Base-by-base conservation (phyloP, 2,329 filamentous ascomycete genomes). In the Zasmidium cellare region DNA sequence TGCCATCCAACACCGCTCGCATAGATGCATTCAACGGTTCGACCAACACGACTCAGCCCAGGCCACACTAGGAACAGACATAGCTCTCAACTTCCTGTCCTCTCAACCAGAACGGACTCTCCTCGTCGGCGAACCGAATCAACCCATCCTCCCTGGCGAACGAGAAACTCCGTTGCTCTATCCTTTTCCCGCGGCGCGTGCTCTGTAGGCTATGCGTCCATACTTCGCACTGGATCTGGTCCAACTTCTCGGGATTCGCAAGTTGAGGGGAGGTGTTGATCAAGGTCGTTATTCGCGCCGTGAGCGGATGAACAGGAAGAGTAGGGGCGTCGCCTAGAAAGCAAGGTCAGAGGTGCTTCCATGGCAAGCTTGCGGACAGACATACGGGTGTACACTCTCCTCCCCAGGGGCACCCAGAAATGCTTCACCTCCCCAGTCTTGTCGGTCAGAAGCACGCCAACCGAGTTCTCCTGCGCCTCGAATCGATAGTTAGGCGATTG, bases 21-120 rank as follows among this genome's bases (percentile, higher is more conserved):
- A n/a, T 25, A 44, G 14, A 24, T 19, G 20, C 38, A 14, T 24
- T 20, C 20, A 45, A 45, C 19, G 19, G 23, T 12, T 23, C 14
- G 35, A 49, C 23, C 49, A 16, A 19, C 18, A 31, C 12, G 12
- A n/a, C 44, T 6, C 48, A 51, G 20, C 24, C 35, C 35, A n/a
- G 35, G 18, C 23, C 47, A 38, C 25, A 11, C 22, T 22, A 55
- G 24, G 46, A 57, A 56, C 74, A 76, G 61, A 75, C 67, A 51
- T 69, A 71, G 41, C 66, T 72, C 57, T 73, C 67, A 18, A 78
- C 69, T 55, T 71, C 68, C 59, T 66, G 66, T 6, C 67, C 72
- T 22, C 61, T 67, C 18, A 76, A 19, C 65, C 67, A 68, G 46
- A 70, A 73, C 63, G 41, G 38, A 18, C 53, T 68, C 1, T 58